Conservation (phyloP, 1,284 basidiomycete species). For the Trichosporon faecale region DNA sequence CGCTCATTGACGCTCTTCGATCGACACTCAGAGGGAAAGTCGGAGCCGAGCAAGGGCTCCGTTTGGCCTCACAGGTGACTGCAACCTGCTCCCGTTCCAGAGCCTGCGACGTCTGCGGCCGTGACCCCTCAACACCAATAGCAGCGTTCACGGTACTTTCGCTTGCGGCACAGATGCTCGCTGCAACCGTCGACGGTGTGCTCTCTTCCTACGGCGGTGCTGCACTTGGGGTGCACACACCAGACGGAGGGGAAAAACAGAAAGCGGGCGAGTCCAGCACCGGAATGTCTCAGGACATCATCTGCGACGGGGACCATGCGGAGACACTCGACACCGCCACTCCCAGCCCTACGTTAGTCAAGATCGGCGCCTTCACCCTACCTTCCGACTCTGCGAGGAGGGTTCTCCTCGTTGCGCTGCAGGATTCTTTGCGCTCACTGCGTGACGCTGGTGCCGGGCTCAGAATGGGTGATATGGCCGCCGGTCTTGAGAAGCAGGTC, state of each 20-base stretch:
- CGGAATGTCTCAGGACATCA: not conserved
- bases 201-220: not conserved
- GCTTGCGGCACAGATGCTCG: not conserved
- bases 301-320: too few relatives aligned
- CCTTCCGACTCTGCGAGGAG: not conserved
- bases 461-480: not conserved
- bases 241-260: too few relatives aligned
- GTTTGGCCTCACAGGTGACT: not conserved
- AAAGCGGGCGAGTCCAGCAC: not conserved
- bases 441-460: not conserved
- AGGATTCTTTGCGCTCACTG: not conserved
- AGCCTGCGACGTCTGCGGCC: not conserved
- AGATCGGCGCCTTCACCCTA: not conserved
- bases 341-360: not conserved
- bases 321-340: too few relatives aligned
- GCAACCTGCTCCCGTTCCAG: not conserved
- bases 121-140: not conserved
- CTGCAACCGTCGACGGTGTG: not conserved
- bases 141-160: not conserved
- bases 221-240: not conserved
- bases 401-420: not conserved
- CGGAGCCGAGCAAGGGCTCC: not conserved
- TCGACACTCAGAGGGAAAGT: not conserved
- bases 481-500: not conserved
- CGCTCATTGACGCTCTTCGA: not conserved